Percentiles rank a stretch among this genome's conserved stretches.
These are phyloP conservation scores for Trichoderma hamatum DNA, from an alignment of 2,329 filamentous ascomycete genomes.

Conservation along the genomic window DNA sequence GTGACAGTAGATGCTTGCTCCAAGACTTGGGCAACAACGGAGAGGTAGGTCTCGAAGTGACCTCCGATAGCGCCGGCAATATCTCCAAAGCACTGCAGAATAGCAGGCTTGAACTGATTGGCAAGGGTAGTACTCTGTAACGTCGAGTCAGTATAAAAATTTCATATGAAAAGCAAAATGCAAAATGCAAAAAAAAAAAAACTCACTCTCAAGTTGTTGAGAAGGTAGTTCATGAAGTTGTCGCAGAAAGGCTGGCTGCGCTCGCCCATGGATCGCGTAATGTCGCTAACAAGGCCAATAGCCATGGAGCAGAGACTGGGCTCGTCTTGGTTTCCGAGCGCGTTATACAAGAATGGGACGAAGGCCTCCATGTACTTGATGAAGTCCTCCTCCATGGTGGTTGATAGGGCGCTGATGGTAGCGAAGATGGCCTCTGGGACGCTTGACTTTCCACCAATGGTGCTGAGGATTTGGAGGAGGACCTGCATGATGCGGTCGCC, in stretches of 20 bases:
- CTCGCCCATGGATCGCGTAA: slow-evolving; percentile 86
- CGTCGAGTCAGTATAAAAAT: neutral
- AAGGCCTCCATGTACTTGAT: slow-evolving; percentile 98
- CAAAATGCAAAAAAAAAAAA: neutral
- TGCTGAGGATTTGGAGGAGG: slow-evolving; percentile 77
- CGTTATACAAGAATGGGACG: slow-evolving; percentile 88
- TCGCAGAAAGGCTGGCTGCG: slow-evolving; percentile 95
- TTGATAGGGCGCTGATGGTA: slow-evolving; percentile 87
- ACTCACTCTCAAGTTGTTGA: slow-evolving; percentile 83
- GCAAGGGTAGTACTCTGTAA: slow-evolving; percentile 75
- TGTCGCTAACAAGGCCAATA: slow-evolving; percentile 95
- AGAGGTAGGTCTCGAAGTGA: slow-evolving; percentile 89
- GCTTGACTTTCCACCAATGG: slow-evolving; percentile 80
- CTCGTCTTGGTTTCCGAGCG: slow-evolving; percentile 93
- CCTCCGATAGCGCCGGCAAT: slow-evolving; percentile 93
- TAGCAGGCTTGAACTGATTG: slow-evolving; percentile 97
- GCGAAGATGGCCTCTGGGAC: slow-evolving; percentile 95
- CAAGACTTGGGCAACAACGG: slow-evolving; percentile 89
- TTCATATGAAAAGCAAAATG: neutral
- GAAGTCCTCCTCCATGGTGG: slow-evolving; percentile 89
- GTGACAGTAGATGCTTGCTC: slow-evolving; percentile 89
- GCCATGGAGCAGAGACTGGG: slow-evolving; percentile 93
- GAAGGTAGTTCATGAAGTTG: slow-evolving; percentile 95
- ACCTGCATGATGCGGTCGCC: slow-evolving; percentile 93
- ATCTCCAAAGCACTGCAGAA: slow-evolving; percentile 96